These are phyloP conservation scores for Cucurbita argyrosperma DNA, from an alignment of 306 rosid species.

Conservation along the genomic window DNA sequence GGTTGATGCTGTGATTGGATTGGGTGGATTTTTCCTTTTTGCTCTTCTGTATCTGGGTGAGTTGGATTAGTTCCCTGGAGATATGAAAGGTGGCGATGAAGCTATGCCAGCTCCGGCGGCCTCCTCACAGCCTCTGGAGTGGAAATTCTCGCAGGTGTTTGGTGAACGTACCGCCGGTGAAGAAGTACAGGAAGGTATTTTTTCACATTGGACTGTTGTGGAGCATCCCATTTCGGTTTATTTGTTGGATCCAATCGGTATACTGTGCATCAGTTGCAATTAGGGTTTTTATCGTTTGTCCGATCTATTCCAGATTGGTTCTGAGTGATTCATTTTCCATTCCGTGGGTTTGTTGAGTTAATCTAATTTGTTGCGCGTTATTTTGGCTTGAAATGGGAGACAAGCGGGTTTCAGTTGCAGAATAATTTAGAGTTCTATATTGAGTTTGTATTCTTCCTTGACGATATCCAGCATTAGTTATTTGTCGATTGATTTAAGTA, in stretches of 20 bases:
- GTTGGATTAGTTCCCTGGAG: constrained; percentile 28
- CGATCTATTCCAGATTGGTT: constrained; percentile 48
- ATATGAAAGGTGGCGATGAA: constrained; percentile 90
- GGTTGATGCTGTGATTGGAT: constrained; percentile 53
- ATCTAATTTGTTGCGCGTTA: constrained; percentile 14
- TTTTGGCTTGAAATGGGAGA: constrained; percentile 18
- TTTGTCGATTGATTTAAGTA: background rate
- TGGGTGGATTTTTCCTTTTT: constrained; percentile 16
- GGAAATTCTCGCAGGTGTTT: constrained; percentile 99
- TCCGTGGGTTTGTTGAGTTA: constrained; percentile 16
- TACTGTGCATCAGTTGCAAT: constrained; percentile 19
- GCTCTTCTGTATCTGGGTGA: constrained; percentile 13
- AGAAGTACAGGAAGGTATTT: constrained; percentile 96
- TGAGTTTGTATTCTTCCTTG: background rate
- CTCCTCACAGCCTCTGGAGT: constrained; percentile 64
- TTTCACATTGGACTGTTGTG: background rate
- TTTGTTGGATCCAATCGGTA: constrained; percentile 58
- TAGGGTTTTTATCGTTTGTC: constrained; percentile 41
- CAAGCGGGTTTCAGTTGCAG: constrained; percentile 18
- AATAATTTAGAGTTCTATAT: constrained; percentile 8
- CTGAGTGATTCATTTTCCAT: constrained; percentile 18
- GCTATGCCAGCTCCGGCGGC: constrained; percentile 67
- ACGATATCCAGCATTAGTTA: background rate
- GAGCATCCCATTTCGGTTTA: background rate
- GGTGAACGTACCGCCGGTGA: constrained; percentile 98